These are phyloP conservation scores for Botrytis paeoniae DNA, from an alignment of 2,329 filamentous ascomycete genomes.

Conservation along the genomic window DNA sequence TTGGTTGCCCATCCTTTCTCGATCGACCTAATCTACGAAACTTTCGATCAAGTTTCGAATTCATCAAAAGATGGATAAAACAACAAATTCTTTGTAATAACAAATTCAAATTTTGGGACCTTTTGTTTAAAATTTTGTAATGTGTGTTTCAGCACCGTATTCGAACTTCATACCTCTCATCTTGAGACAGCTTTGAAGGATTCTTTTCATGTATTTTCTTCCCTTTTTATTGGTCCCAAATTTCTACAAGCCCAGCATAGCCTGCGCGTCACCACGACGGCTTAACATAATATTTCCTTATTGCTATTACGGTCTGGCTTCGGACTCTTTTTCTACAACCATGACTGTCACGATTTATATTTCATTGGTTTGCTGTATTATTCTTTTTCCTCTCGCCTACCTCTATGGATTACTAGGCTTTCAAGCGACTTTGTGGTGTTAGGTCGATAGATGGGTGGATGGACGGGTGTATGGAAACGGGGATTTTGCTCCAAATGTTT, in stretches of 20 bases:
- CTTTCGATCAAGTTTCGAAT: conserved; percentile 4
- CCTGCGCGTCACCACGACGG: conserved; percentile 12
- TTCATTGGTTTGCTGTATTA: conserved; percentile 8
- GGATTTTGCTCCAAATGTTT: not conserved
- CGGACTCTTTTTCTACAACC: conserved; percentile 10
- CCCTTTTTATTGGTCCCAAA: conserved; percentile 3
- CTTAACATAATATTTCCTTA: conserved; percentile 10
- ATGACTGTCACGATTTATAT: conserved; percentile 18
- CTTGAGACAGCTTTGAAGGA: conserved; percentile 15
- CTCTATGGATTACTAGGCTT: not conserved
- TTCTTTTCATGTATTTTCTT: conserved; percentile 20
- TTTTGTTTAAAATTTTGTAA: conserved; percentile 22
- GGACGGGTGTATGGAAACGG: not conserved
- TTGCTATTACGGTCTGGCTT: conserved; percentile 1
- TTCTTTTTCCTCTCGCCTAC: conserved; percentile 2
- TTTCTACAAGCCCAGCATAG: not conserved
- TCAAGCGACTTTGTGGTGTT: conserved; percentile 4
- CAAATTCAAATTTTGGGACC: conserved; percentile 18
- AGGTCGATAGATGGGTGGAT: not conserved
- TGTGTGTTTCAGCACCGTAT: conserved; percentile 15
- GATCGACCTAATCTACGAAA: not conserved
- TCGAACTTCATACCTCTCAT: conserved; percentile 20
- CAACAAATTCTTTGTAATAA: conserved; percentile 19
- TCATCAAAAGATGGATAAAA: conserved; percentile 13
- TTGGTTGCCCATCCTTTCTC: not conserved